Conservation (phyloP, 768 basidiomycete species). For the Termitomyces sp. region DNA sequence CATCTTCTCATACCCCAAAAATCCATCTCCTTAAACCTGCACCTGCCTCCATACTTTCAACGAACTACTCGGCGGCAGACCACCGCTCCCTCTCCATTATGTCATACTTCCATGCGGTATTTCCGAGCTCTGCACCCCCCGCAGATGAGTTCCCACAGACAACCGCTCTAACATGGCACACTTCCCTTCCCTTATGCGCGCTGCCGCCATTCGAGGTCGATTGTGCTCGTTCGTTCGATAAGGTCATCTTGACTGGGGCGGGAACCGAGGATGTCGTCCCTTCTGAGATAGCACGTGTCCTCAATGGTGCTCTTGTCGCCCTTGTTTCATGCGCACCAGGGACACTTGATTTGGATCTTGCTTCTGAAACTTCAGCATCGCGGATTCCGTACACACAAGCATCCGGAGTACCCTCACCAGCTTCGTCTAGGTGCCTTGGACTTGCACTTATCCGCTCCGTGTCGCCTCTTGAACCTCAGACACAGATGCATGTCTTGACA, state of each 20-base stretch:
- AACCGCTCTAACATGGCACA: slow-evolving; percentile 60
- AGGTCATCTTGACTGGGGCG: slow-evolving; percentile 66
- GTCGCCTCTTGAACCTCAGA: slow-evolving; percentile 31
- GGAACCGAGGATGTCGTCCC: slow-evolving; percentile 78
- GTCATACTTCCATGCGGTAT: slow-evolving; percentile 71
- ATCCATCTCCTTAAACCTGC: slow-evolving; percentile 50
- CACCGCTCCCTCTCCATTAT: slow-evolving; percentile 67
- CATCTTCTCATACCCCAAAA: slow-evolving; percentile 8
- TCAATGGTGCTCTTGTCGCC: slow-evolving; percentile 82
- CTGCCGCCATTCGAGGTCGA: slow-evolving; percentile 73
- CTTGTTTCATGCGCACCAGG: slow-evolving; percentile 57
- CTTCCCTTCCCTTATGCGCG: slow-evolving; percentile 64
- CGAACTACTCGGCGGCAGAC: slow-evolving; percentile 57
- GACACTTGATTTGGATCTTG: slow-evolving; percentile 30
- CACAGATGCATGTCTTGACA: slow-evolving; percentile 79
- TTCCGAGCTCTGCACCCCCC: slow-evolving; percentile 21
- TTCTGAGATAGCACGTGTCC: slow-evolving; percentile 64
- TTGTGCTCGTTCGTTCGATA: slow-evolving; percentile 53
- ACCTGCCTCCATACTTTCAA: slow-evolving; percentile 41
- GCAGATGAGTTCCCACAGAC: slow-evolving; percentile 29
- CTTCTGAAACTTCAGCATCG: not conserved
- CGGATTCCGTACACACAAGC: slow-evolving; percentile 61
- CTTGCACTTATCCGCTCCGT: slow-evolving; percentile 71
- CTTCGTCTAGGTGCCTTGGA: slow-evolving; percentile 65
- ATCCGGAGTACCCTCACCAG: slow-evolving; percentile 51